Percentiles rank a stretch among this genome's conserved stretches.
Evolutionary conservation across 2,329 filamentous ascomycete species (phyloP).

Genomic region (Zasmidium cellare): DNA sequence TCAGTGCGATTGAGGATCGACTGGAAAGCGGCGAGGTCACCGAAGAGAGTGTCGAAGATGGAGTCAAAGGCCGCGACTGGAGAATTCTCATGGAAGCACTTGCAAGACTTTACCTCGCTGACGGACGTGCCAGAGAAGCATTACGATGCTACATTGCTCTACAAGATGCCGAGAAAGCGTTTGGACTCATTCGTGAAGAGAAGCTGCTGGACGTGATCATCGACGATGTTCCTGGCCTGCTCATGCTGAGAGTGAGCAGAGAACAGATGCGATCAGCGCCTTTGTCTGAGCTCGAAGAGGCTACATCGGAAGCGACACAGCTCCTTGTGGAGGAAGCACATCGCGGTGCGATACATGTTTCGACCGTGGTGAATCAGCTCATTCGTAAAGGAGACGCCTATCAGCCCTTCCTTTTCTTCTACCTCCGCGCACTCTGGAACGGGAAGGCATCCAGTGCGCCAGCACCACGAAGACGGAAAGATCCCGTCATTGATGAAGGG

Average conservation of each 20-base stretch:
- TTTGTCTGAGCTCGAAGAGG: conserved; percentile 70
- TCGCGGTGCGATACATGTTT: conserved; percentile 78
- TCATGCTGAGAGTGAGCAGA: conserved; percentile 79
- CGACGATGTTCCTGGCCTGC: conserved; percentile 87
- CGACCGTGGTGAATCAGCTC: conserved; percentile 76
- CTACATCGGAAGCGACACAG: conserved; percentile 79
- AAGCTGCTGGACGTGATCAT: conserved; percentile 86
- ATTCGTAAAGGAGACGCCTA: conserved; percentile 59
- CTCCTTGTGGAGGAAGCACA: conserved; percentile 89
- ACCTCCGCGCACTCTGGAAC: conserved; percentile 81
- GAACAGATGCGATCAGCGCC: conserved; percentile 66
- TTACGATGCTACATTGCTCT: conserved; percentile 85
- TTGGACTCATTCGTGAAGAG: conserved; percentile 80
- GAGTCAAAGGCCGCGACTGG: conserved; percentile 74
- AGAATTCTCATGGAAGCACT: conserved; percentile 82
- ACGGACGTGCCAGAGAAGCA: conserved; percentile 78
- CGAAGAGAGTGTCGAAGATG: conserved; percentile 74
- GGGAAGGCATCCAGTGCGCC: conserved; percentile 21
- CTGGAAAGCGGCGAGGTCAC: conserved; percentile 73
- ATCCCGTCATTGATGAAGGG: conserved; percentile 51
- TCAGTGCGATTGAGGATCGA: conserved; percentile 75
- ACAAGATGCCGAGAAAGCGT: conserved; percentile 87
- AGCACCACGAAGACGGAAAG: conserved; percentile 24
- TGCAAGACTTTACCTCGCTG: conserved; percentile 79
- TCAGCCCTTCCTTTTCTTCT: conserved; percentile 84